phyloP scores from a whole-genome alignment of 83 land plant species.

The Diphasiastrum complanatum region DNA sequence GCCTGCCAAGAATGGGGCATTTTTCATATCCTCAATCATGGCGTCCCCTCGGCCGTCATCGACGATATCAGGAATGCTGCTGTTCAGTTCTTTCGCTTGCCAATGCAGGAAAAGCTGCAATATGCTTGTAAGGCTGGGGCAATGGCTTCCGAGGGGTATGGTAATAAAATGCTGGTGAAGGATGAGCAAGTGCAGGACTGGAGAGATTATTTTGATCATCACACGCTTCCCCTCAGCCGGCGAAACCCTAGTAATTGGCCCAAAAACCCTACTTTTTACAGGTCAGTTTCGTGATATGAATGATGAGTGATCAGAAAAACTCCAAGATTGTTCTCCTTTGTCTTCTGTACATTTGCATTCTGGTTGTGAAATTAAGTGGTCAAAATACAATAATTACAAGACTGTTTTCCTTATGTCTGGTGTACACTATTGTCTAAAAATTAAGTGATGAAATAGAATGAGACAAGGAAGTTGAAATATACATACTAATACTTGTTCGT shows the following conservation, averaged over 20 bases:
- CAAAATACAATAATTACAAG: no score
- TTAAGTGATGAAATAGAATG: no score
- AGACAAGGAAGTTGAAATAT: no score
- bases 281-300: constrained; percentile 37
- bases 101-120: constrained; percentile 43
- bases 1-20: constrained; percentile 81
- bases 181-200: constrained; percentile 69
- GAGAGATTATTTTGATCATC: constrained; percentile 91
- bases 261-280: constrained; percentile 39
- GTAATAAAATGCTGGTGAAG: constrained; percentile 59
- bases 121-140: constrained; percentile 50
- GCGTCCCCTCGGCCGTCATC: constrained; percentile 45
- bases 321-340: no score
- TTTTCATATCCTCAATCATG: constrained; percentile 79
- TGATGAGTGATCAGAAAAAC: no score
- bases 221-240: constrained; percentile 60
- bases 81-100: constrained; percentile 42
- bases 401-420: no score
- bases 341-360: no score
- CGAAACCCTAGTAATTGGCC: constrained; percentile 67
- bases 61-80: constrained; percentile 36
- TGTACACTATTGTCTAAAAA: no score
- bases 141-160: constrained; percentile 81
- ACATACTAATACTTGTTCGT: no score
- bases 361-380: no score